phyloP scores from a whole-genome alignment of 129 eudicot species.

The Pulicaria dysenterica region DNA sequence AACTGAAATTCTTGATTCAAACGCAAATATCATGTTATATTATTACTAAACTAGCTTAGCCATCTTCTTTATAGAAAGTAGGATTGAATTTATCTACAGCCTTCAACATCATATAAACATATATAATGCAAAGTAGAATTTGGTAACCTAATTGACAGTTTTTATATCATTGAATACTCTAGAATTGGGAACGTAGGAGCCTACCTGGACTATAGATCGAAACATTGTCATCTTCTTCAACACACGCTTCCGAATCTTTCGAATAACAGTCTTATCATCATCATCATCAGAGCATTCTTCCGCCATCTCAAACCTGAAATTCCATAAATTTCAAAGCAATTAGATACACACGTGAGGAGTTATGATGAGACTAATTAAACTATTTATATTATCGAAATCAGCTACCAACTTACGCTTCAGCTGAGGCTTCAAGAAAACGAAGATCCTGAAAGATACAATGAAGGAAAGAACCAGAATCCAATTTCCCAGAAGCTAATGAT shows the following conservation, averaged over 20 bases:
- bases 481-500: slow-evolving; percentile 55
- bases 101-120: too few relatives aligned
- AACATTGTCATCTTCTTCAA: slow-evolving; percentile 51
- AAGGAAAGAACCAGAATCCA: slow-evolving; percentile 51
- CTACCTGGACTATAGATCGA: slow-evolving; percentile 41
- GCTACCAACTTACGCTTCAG: slow-evolving; percentile 48
- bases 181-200: neutral
- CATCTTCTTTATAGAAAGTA: neutral
- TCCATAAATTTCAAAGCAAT: slow-evolving; percentile 12
- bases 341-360: slow-evolving; percentile 8
- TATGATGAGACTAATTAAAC: neutral
- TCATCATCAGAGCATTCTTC: slow-evolving; percentile 66
- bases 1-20: neutral
- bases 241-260: slow-evolving; percentile 50
- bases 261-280: slow-evolving; percentile 53
- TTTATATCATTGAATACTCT: too few relatives aligned
- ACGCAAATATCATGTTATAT: neutral
- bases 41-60: neutral
- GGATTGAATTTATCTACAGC: too few relatives aligned
- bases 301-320: slow-evolving; percentile 53
- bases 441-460: slow-evolving; percentile 60
- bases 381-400: neutral
- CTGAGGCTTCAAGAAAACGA: slow-evolving; percentile 54
- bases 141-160: too few relatives aligned
- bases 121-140: too few relatives aligned